Base-by-base conservation (phyloP, 2,329 filamentous ascomycete species). In the Fusarium sp. region DNA sequence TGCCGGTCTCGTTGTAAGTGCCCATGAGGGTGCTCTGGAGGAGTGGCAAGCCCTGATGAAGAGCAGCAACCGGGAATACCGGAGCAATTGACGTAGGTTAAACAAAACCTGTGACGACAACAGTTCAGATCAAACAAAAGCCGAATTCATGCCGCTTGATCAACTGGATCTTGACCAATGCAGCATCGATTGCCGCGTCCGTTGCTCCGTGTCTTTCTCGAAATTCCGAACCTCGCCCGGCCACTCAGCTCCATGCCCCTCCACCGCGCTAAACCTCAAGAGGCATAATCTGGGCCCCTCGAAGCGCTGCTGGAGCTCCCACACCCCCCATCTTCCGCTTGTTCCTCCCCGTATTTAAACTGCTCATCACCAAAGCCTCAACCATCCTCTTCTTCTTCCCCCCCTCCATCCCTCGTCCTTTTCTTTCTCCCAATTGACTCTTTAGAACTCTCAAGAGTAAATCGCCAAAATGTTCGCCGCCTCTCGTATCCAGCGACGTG, bases 401-500 rank as follows among this genome's bases (percentile, higher is more conserved):
- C 65, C 68, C 71, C 64, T 57, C 56, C 56, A 71, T 75, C 64
- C 66, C 65, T 65, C 65, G 70, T 77, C 73, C 66, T 72, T 71
- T 63, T 65, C 68, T 40, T 69, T 74, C 74, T 74, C 74, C 69
- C 73, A 75, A 69, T 71, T 74, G 66, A 68, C 54, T 68, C 71
- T 65, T 70, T 58, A 75, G 52, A 68, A 68, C 69, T 65, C 61
- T 65, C 70, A 68, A 69, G 73, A 70, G 68, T 74, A 68, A 73
- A 69, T 77, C 73, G 74, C 78, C 82, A 84, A 71, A 74, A 95
- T 97, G 94, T 96, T 96, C 85, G 90, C 92, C 81, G 88, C 90
- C 84, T 88, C 90, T 77, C 88, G 82, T 78, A 87, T 93, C 85
- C 93, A 95, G 88, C 90, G 91, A 86, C 91, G 94, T 82, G 92